Evolutionary conservation across 1,139 yeast species (phyloP).

Genomic region (Taphrina wiesneri): DNA sequence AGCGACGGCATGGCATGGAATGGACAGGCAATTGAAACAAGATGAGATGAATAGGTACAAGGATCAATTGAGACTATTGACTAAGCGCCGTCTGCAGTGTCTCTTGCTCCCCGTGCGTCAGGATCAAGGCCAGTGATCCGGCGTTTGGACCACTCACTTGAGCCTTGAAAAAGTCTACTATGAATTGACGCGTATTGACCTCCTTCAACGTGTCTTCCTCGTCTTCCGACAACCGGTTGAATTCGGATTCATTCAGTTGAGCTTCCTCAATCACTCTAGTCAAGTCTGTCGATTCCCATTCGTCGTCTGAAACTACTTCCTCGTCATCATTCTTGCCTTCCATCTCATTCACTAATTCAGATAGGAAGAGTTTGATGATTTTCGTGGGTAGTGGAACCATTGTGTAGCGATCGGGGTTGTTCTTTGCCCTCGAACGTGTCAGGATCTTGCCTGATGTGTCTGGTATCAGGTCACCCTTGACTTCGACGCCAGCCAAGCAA

Average conservation of each 20-base stretch:
- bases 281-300: constrained; percentile 30
- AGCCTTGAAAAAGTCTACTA: constrained; percentile 44
- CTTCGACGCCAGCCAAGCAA: constrained; percentile 22
- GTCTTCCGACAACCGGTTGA: constrained; percentile 11
- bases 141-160: not conserved
- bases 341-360: constrained; percentile 29
- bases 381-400: constrained; percentile 27
- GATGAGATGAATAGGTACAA: too few relatives aligned
- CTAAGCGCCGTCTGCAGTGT: not conserved
- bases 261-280: constrained; percentile 21
- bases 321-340: constrained; percentile 31
- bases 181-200: constrained; percentile 20
- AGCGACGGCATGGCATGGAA: too few relatives aligned
- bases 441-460: constrained; percentile 34
- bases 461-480: constrained; percentile 36
- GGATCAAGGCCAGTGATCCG: not conserved
- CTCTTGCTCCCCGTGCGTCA: constrained; percentile 18
- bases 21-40: too few relatives aligned
- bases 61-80: not conserved
- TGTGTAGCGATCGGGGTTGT: constrained; percentile 34
- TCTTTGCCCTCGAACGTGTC: constrained; percentile 36
- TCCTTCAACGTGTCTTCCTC: constrained; percentile 24
- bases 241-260: constrained; percentile 21
- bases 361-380: constrained; percentile 33
- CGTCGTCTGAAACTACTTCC: constrained; percentile 34